A percentile compares a stretch with the other conserved stretches of the same genome.
Conservation (phyloP, 2,329 filamentous ascomycete species). For the Coniochaeta pulveracea region DNA sequence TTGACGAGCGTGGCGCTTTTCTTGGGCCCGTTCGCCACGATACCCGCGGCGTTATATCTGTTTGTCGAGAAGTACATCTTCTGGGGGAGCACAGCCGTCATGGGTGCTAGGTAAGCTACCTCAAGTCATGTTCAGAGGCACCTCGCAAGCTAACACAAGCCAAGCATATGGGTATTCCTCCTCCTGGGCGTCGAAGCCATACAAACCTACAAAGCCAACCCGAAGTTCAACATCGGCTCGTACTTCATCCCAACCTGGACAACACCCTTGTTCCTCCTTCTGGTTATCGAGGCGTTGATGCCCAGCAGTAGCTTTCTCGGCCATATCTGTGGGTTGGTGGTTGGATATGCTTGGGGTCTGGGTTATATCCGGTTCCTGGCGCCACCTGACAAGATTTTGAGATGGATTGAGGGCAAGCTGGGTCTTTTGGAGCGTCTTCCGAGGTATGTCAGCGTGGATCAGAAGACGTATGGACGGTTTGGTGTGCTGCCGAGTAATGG, state of each 20-base stretch:
- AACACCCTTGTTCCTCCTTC: constrained; percentile 65
- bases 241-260: constrained; percentile 83
- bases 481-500: constrained; percentile 63
- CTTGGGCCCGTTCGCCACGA: constrained; percentile 70
- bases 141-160: not conserved
- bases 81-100: constrained; percentile 57
- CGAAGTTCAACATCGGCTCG: constrained; percentile 54
- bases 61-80: constrained; percentile 66
- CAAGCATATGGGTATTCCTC: constrained; percentile 84
- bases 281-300: constrained; percentile 66
- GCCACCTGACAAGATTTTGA: constrained; percentile 76
- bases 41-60: constrained; percentile 75
- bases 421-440: constrained; percentile 76
- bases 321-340: constrained; percentile 69
- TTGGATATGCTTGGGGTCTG: constrained; percentile 85
- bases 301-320: constrained; percentile 77
- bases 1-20: constrained; percentile 80
- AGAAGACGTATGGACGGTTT: constrained; percentile 90
- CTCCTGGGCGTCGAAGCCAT: constrained; percentile 77
- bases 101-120: constrained; percentile 66
- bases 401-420: constrained; percentile 81
- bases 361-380: constrained; percentile 84
- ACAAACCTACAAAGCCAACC: constrained; percentile 72
- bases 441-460: constrained; percentile 88
- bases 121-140: not conserved